Evolutionary conservation across 225 moss, liverwort and hornwort species (phyloP), one percentile per base, ranked within the genome.

Genomic region (Takakia lepidozioides): DNA sequence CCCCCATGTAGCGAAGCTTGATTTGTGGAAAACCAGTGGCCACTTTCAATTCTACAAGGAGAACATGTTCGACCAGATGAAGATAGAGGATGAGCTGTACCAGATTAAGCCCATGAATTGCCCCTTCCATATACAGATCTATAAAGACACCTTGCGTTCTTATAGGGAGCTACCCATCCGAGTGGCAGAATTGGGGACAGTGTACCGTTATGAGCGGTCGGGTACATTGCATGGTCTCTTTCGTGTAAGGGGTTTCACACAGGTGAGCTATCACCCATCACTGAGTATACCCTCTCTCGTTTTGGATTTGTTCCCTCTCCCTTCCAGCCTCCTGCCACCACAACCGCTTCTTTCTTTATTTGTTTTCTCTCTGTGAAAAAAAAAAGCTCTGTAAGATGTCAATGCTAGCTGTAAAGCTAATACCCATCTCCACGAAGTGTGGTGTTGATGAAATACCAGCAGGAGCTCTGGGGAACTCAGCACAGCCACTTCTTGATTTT

Each of bases 101-200:
- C 95, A 98, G 52, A 82, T 98, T 27, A 85, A 82, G 78, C 95
- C 95, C 21, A 98, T 98, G 95, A 98, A 98, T 54, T 98, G 95
- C 65, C 95, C 95, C 61, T 98, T 84, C 43, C 95, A 98, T 68
- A 91, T 98, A 29, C 95, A 98, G 78, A 62, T 98, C 3, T 98
- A 98, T 22, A 91, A 87, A 49, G 95, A 98, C 54, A 49, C 82
- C 9, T 71, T 91, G 64, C 78, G 86, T 19, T 98, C 91, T 0
- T 98, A 98, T 45, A 84, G 91, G 41, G 95, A 98, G 44, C 65
- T 98, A 59, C 95, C 95, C 1, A 77, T 87, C 63, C 62, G 91
- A 49, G 73, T 98, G 57, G 95, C 91, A 27, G 95, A 98, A 59
- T 49, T 98, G 54, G 95, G 95, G 25, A 98, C 95, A 38, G 91